Base-by-base conservation (phyloP, 345 rosid species). In the Citrus trifoliata region DNA sequence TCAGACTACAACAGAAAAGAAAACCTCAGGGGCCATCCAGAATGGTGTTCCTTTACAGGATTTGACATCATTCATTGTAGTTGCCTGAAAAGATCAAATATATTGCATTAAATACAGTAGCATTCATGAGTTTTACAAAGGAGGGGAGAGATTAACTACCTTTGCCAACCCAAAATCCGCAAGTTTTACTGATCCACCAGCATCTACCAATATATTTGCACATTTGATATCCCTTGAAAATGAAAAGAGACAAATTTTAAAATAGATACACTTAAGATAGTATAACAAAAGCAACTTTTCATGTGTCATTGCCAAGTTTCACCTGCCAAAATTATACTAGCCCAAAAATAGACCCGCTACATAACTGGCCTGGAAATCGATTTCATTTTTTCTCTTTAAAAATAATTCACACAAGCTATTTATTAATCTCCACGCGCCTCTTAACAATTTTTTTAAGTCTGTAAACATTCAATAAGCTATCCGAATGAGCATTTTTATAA, bases 1-100 rank as follows among this genome's bases (percentile, higher is more conserved):
- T 22, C 42, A 74, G 18, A 78, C 72, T 58, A 58, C 72, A 65
- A 78, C 56, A 55, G 78, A 76, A 66, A 71, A 85, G 48, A 83
- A 37, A 74, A 95, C 99, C 98, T 95, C 98, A 32, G 99, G 97
- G 65, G 99, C 99, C 98, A 92, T 95, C 98, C 98, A 95, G 81
- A 86, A 95, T 79, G 93, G 86, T 69, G 93, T 89, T 76, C 98
- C 98, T 78, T 86, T 91, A 90, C 86, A 80, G 67, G 98, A 92
- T 88, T 87, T 90, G 38, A 88, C 90, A 85, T 95, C 95, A 73
- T 91, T 92, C 3, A 90, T 12, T 83, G 81, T 88, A 61, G 98
- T 85, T 70, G 94, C 97, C 98, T 93, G 86, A 64, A 83, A 71
- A 65, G 70, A 79, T 56, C 38, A 80, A 33, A 74, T 18, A 7